Base-by-base conservation (phyloP, 164 flowering plant genomes). In the Piper longum region DNA sequence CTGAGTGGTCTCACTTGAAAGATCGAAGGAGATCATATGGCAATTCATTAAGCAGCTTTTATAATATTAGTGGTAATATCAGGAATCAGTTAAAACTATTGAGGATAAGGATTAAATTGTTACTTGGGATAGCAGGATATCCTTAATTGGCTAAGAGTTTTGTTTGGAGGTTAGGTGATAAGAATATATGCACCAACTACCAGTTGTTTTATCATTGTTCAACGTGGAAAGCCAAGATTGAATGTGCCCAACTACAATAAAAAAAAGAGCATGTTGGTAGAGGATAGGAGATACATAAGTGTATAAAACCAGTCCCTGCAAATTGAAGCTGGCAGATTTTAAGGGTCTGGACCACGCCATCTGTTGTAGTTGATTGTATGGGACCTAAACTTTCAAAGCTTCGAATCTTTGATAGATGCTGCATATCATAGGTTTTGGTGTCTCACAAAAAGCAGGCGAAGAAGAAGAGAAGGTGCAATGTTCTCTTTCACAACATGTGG, bases 361-460 rank as follows among this genome's bases (percentile, higher is more conserved):
- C 51, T 41, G 64, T 61, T 12, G 60, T 61, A 43, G 59, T 67
- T 67, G 69, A 67, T 67, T 40, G 64, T 41, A 60, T 41, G 42
- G 69, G 64, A 64, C 43, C 64, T 43, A 18, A 5, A n/a, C 36
- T n/a, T 54, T 39, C 43, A n/a, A 54, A 41, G 41, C 26, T 54
- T 36, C 59, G 26, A 61, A 61, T 61, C 69, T 67, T 26, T 61
- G 14, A 18, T 55, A 58, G 64, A 16, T 64, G 60, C 61, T 60
- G 18, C 58, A 18, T 26, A 26, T 52, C 63, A 43, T 54, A 54
- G 57, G 57, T 52, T 41, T 59, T 66, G 62, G 63, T 60, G 57
- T 52, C 62, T 57, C 59, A 41, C 42, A 17, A 42, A 54, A 54
- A 14, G 43, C 44, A 41, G 18, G 26, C 55, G 56, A 19, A 41